A percentile compares a stretch with the other conserved stretches of the same genome.
phyloP scores from a whole-genome alignment of 768 basidiomycete species.

The Neoboletus magnificus region DNA sequence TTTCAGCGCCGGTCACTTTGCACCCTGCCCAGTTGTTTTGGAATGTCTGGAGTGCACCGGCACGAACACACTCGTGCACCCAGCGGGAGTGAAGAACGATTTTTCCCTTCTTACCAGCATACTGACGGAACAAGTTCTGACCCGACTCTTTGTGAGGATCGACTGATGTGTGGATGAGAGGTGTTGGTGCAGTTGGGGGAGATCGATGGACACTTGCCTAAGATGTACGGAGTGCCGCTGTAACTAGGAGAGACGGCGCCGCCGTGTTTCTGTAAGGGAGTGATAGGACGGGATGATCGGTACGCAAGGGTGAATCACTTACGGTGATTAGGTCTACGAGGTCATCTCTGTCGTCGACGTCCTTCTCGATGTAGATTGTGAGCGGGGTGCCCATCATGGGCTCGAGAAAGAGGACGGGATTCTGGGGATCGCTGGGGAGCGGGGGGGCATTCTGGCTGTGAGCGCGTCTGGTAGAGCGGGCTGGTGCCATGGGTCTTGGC shows the following conservation, averaged over 20 bases:
- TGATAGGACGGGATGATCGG: slow-evolving; percentile 7
- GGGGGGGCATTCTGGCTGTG: slow-evolving; percentile 33
- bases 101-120: slow-evolving; percentile 76
- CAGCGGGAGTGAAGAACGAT: slow-evolving; percentile 71
- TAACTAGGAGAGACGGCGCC: slow-evolving; percentile 72
- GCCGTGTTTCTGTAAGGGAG: slow-evolving; percentile 61
- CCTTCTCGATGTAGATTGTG: slow-evolving; percentile 75
- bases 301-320: slow-evolving; percentile 29
- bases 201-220: slow-evolving; percentile 49
- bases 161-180: slow-evolving; percentile 42
- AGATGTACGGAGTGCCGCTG: slow-evolving; percentile 74
- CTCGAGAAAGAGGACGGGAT: slow-evolving; percentile 65
- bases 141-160: slow-evolving; percentile 77
- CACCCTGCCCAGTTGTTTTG: slow-evolving; percentile 77
- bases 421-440: slow-evolving; percentile 33
- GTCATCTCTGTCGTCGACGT: slow-evolving; percentile 65
- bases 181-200: background rate
- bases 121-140: slow-evolving; percentile 78
- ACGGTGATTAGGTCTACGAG: slow-evolving; percentile 67
- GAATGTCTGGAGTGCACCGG: slow-evolving; percentile 68
- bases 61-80: slow-evolving; percentile 74
- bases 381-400: slow-evolving; percentile 79
- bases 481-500: slow-evolving; percentile 80
- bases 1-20: slow-evolving; percentile 72
- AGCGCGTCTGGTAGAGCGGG: slow-evolving; percentile 55